phyloP scores from a whole-genome alignment of 2,329 filamentous ascomycete species.

The Blumeria graminis region DNA sequence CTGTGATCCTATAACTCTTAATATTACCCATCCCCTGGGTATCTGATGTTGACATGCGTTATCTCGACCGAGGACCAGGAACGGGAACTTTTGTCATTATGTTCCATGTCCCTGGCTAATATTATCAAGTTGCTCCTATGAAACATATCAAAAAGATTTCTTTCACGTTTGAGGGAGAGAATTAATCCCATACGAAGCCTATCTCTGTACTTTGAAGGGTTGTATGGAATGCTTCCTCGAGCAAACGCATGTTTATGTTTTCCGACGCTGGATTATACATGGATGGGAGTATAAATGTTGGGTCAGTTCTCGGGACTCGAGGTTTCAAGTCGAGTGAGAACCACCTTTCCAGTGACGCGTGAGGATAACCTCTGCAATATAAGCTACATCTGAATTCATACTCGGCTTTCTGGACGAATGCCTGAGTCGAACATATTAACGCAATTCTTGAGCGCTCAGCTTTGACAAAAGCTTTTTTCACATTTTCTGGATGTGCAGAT shows the following conservation, averaged over 20 bases:
- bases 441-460: not conserved
- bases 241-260: not conserved
- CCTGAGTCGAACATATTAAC: not conserved
- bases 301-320: not conserved
- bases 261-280: not conserved
- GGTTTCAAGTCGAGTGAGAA: not conserved
- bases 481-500: not conserved
- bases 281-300: not conserved
- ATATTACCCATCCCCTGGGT: too few species aligned
- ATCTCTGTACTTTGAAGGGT: not conserved
- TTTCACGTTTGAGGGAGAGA: not conserved
- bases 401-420: not conserved
- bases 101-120: not conserved
- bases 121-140: not conserved
- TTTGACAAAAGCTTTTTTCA: not conserved
- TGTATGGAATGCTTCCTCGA: not conserved
- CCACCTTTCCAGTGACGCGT: not conserved
- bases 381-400: not conserved
- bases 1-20: too few species aligned
- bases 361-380: not conserved
- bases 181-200: not conserved
- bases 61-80: too few species aligned
- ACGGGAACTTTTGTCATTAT: too few species aligned
- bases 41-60: too few species aligned
- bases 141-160: not conserved